Evolutionary conservation across 2,329 filamentous ascomycete species (phyloP).

Genomic region (Monilinia fructigena): DNA sequence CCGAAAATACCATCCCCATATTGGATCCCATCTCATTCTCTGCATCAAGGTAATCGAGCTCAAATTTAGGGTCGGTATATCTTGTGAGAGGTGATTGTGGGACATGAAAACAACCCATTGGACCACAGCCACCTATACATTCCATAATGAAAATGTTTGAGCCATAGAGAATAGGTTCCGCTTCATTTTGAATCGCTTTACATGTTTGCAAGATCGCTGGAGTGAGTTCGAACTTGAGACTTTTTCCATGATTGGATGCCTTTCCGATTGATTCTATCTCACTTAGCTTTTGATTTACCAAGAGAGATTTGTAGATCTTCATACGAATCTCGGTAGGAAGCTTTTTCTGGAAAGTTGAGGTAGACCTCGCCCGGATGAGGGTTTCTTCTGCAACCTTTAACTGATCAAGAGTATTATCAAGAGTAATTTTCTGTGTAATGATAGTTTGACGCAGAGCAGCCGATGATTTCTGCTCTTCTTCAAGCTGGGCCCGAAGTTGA

Average conservation of each 20-base stretch:
- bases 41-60: neutral
- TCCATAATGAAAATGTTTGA: slow-evolving; percentile 24
- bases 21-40: neutral
- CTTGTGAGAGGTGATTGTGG: slow-evolving; percentile 23
- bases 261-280: slow-evolving; percentile 10
- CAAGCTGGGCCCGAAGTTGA: slow-evolving; percentile 19
- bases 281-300: slow-evolving; percentile 21
- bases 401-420: neutral
- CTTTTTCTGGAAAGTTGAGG: slow-evolving; percentile 19
- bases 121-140: slow-evolving; percentile 21
- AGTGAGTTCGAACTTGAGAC: slow-evolving; percentile 10
- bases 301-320: slow-evolving; percentile 21
- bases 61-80: neutral
- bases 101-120: neutral
- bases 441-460: neutral
- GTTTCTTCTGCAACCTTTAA: slow-evolving; percentile 5
- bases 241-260: neutral
- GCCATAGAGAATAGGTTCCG: slow-evolving; percentile 21
- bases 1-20: neutral
- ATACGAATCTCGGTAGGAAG: slow-evolving; percentile 21
- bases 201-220: slow-evolving; percentile 21
- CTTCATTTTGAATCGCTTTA: slow-evolving; percentile 21
- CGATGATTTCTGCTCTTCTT: slow-evolving; percentile 1
- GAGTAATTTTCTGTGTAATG: neutral
- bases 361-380: neutral